Percentiles rank a stretch among this genome's conserved stretches.
Conservation (phyloP, 352 stramenopile genomes). For the Globisporangium mamillatum region DNA sequence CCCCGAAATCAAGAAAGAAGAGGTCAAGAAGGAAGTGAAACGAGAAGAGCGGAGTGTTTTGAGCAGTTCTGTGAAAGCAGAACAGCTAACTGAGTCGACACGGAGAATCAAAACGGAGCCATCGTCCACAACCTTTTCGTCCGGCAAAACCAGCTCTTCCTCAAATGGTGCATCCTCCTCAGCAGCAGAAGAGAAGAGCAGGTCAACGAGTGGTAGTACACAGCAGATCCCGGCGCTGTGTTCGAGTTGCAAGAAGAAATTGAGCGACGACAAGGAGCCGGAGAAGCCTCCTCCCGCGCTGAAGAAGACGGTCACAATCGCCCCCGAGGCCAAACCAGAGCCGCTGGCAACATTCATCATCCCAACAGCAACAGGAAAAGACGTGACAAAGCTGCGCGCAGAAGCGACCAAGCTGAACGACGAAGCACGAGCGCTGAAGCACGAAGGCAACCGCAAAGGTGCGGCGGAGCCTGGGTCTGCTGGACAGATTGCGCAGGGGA, state of each 20-base stretch:
- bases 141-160: constrained; percentile 25
- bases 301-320: constrained; percentile 27
- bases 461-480: constrained; percentile 32
- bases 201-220: constrained; percentile 5
- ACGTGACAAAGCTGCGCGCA: constrained; percentile 50
- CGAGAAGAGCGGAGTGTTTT: constrained; percentile 10
- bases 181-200: constrained; percentile 15
- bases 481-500: constrained; percentile 59
- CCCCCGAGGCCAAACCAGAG: constrained; percentile 8
- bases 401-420: constrained; percentile 58
- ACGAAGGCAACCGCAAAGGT: constrained; percentile 72
- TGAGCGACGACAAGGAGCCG: constrained; percentile 39
- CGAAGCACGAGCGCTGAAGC: constrained; percentile 71
- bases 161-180: constrained; percentile 9
- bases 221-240: constrained; percentile 28
- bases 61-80: constrained; percentile 4
- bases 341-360: constrained; percentile 44
- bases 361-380: constrained; percentile 30
- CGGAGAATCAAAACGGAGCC: constrained; percentile 2
- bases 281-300: constrained; percentile 19
- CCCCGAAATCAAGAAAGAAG: constrained; percentile 12
- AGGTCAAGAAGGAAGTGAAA: constrained; percentile 11
- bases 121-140: constrained; percentile 20
- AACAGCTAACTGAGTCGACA: constrained; percentile 4
- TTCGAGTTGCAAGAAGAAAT: constrained; percentile 60